These are phyloP conservation scores for Clarireedia homoeocarpa DNA, from an alignment of 2,329 filamentous ascomycete genomes.

Conservation along the genomic window DNA sequence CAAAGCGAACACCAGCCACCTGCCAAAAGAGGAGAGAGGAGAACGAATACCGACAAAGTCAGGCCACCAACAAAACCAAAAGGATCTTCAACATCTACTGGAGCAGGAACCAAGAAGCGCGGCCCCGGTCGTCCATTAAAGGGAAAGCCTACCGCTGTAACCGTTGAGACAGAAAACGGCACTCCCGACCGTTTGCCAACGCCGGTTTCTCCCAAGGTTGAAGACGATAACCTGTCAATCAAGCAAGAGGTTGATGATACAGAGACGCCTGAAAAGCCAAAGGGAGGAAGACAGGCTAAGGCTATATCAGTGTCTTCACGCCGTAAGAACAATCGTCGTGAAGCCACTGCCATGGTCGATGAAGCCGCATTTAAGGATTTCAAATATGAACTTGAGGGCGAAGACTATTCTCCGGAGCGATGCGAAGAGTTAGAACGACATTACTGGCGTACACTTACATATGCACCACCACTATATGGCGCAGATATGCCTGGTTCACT, in stretches of 20 bases:
- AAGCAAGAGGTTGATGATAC: slow-evolving; percentile 36
- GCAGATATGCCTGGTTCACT: slow-evolving; percentile 94
- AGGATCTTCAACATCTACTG: slow-evolving; percentile 12
- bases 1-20: slow-evolving; percentile 95
- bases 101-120: slow-evolving; percentile 14
- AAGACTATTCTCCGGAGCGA: slow-evolving; percentile 83
- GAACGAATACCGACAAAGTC: slow-evolving; percentile 38
- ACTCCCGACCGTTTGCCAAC: slow-evolving; percentile 41
- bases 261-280: slow-evolving; percentile 33
- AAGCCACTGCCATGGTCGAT: slow-evolving; percentile 71
- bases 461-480: slow-evolving; percentile 89
- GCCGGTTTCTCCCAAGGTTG: slow-evolving; percentile 40
- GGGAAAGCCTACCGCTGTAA: slow-evolving; percentile 19
- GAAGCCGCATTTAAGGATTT: slow-evolving; percentile 87
- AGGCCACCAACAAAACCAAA: slow-evolving; percentile 26
- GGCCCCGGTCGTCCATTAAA: slow-evolving; percentile 18
- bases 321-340: slow-evolving; percentile 76
- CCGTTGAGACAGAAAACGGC: slow-evolving; percentile 32
- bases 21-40: slow-evolving; percentile 75
- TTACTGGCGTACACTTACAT: slow-evolving; percentile 97
- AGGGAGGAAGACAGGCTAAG: slow-evolving; percentile 43
- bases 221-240: slow-evolving; percentile 30
- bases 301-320: slow-evolving; percentile 69
- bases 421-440: slow-evolving; percentile 90
- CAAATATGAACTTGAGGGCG: slow-evolving; percentile 77